These are phyloP conservation scores for Cytospora piceicola DNA, from an alignment of 2,329 filamentous ascomycete genomes.

Conservation along the genomic window DNA sequence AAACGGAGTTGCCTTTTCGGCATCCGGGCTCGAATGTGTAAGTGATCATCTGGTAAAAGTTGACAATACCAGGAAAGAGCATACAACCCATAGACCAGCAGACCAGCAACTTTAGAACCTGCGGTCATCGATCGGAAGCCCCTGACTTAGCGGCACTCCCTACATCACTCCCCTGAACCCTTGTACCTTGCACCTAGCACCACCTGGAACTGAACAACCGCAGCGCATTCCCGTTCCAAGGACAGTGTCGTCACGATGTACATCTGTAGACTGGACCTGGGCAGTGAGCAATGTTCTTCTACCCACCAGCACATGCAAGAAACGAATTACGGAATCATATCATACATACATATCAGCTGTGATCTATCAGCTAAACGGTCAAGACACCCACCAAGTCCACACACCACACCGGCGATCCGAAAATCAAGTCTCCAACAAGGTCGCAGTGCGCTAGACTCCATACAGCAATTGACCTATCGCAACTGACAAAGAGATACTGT, in stretches of 20 bases:
- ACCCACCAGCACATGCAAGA: neutral
- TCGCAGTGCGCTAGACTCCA: slow-evolving; percentile 27
- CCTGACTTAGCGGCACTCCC: slow-evolving; percentile 19
- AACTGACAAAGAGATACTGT: slow-evolving; percentile 4
- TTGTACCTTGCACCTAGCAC: slow-evolving; percentile 13
- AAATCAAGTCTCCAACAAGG: slow-evolving; percentile 5
- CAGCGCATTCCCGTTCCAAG: neutral
- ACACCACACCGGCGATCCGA: slow-evolving; percentile 11
- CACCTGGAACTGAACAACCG: neutral
- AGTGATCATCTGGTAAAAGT: slow-evolving; percentile 3
- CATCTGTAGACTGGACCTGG: neutral
- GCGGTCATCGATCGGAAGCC: slow-evolving; percentile 11
- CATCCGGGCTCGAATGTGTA: slow-evolving; percentile 1
- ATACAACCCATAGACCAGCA: neutral
- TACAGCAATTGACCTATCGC: slow-evolving; percentile 22
- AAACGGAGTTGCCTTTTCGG: slow-evolving; percentile 12
- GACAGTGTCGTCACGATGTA: neutral
- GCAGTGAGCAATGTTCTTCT: neutral
- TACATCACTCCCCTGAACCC: slow-evolving; percentile 16
- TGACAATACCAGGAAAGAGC: slow-evolving; percentile 10
- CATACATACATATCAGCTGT: neutral
- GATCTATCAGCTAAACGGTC: slow-evolving; percentile 1
- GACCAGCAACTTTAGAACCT: neutral
- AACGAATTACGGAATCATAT: slow-evolving; percentile 4
- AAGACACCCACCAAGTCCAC: slow-evolving; percentile 6